A percentile compares a stretch with the other conserved stretches of the same genome.
phyloP scores from a whole-genome alignment of 768 basidiomycete genomes.

The Trametes cubensis region DNA sequence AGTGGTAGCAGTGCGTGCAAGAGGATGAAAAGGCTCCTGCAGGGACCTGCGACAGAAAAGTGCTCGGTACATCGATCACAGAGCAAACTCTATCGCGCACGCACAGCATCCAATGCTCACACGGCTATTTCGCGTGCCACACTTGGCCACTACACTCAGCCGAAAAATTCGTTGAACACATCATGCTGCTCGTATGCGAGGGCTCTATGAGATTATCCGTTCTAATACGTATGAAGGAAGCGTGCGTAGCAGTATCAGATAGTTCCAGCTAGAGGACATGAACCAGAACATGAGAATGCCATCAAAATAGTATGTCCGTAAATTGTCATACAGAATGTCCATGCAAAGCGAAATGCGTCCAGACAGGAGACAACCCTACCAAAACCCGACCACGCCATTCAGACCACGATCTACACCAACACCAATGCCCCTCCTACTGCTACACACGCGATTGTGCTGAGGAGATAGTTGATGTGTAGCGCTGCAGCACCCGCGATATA shows the following conservation, averaged over 20 bases:
- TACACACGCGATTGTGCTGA: conserved; percentile 48
- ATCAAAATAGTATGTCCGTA: conserved; percentile 19
- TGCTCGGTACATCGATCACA: conserved; percentile 13
- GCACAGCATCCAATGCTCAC: conserved; percentile 6
- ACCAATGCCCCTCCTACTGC: conserved; percentile 35
- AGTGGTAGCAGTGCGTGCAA: too few species aligned
- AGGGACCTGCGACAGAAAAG: not conserved
- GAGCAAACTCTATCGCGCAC: conserved; percentile 5
- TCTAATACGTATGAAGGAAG: not conserved
- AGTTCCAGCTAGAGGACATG: not conserved
- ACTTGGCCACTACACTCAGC: not conserved
- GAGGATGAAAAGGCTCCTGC: not conserved
- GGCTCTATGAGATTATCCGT: not conserved
- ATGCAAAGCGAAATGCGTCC: conserved; percentile 19
- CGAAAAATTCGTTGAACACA: too few species aligned
- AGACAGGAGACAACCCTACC: conserved; percentile 4
- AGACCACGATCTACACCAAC: not conserved
- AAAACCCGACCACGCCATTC: not conserved
- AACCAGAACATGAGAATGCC: not conserved
- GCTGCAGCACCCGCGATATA: conserved; percentile 61
- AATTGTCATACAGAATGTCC: conserved; percentile 23
- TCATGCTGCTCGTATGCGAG: too few species aligned
- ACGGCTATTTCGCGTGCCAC: conserved; percentile 8
- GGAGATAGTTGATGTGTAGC: conserved; percentile 47
- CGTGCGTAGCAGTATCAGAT: not conserved